Evolutionary conservation across 805 yeast genomes (phyloP), one percentile per base, ranked within the genome.

Genomic region (Wickerhamiella kurtzmanii): DNA sequence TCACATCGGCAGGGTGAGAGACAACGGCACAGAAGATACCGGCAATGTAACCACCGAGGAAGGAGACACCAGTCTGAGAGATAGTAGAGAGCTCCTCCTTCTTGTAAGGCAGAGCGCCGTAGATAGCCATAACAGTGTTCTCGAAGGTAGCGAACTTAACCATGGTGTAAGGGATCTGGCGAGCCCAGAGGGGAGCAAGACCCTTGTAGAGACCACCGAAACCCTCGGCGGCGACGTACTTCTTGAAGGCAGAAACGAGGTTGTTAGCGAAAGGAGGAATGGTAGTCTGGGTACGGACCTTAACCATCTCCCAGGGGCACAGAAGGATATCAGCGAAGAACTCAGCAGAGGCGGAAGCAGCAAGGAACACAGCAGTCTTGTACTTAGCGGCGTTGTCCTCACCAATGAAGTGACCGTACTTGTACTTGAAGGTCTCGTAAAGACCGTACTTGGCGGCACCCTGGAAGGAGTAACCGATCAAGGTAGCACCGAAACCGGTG

Each of bases 141-240:
- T 89, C 98, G 68, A 92, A 89, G 21, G 94, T 75, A 6, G 96
- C 89, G 65, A 89, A 92, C 68, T 92, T 89, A 52, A 83, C 94
- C 96, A 89, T 88, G 22, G 97, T 89, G 71, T 89, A 89, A n/a
- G 97, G 98, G 58, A 89, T 82, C 68, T 89, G 98, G 70, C 97
- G 81, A 49, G 79, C 76, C 97, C 97, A 92, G 54, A 89, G 72
- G 13, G 98, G 97, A 8, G 78, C 80, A 46, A 89, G 67, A 46
- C 97, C 97, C 60, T 83, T 82, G 70, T 88, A 89, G 44, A 89
- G 71, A 1, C 86, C 84, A 19, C 69, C 77, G 46, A 81, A 51
- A 13, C 95, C 94, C 61, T 80, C 92, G 16, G 66, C 60, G 3
- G 81, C 78, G 35, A 74, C 70, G 53, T 82, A 75, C 66, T 77